Percentiles rank a stretch among this genome's conserved stretches.
Evolutionary conservation across 1,284 basidiomycete genomes (phyloP).

Genomic region (Sporisorium scitamineum): DNA sequence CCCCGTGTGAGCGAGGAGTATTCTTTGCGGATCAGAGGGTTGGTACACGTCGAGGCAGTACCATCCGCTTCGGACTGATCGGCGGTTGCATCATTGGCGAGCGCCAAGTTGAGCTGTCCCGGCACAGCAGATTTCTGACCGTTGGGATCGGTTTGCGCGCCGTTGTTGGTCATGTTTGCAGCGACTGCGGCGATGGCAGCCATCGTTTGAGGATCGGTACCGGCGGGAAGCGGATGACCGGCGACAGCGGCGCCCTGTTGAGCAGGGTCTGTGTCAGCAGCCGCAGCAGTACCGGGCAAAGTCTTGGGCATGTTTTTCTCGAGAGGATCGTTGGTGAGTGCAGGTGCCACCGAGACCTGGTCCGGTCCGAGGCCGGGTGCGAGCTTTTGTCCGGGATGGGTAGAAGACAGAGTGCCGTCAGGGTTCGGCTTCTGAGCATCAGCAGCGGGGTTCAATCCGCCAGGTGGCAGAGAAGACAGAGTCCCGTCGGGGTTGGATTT

Average conservation of each 20-base stretch:
- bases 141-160: neutral
- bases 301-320: constrained; percentile 17
- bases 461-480: neutral
- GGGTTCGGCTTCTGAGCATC: neutral
- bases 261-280: neutral
- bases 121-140: neutral
- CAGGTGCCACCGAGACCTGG: constrained; percentile 13
- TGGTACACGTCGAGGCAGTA: neutral
- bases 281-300: neutral
- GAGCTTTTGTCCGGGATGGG: neutral
- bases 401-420: neutral
- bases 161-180: neutral
- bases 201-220: neutral
- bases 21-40: constrained; percentile 31
- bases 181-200: neutral
- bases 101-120: neutral
- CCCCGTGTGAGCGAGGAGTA: constrained; percentile 18
- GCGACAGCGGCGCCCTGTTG: neutral
- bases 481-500: neutral
- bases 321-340: constrained; percentile 16
- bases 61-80: neutral
- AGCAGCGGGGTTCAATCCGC: too few relatives aligned
- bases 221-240: neutral
- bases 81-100: neutral
- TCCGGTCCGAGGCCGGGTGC: constrained; percentile 20